Base-by-base conservation (phyloP, 768 basidiomycete species). In the Russula foetens region DNA sequence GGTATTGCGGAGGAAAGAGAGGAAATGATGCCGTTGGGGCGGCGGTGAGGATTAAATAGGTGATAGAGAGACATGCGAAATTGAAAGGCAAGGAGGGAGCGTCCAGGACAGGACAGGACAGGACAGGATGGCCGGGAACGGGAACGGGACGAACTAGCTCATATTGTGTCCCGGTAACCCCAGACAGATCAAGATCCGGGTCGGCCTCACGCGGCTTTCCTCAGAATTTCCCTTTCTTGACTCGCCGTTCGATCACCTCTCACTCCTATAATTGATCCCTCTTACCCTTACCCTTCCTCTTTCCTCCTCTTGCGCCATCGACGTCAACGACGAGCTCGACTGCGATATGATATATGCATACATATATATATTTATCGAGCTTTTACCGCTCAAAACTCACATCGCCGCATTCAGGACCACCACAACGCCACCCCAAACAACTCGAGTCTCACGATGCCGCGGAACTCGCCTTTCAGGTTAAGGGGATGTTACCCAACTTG, bases 121-220 rank as follows among this genome's bases (percentile, higher is more conserved):
- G 14, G 35, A 35, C 35, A 12, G 14, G 35, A 35, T 35, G 35
- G n/a, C 35, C 35, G 35, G 35, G 4, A 35, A 35, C n/a, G 31
- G 31, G 31, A 12, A 35, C 35, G 35, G 35, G 35, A 35, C 31
- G 9, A 24, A 38, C 55, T 54, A 53, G 26, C 26, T 38, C 54
- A 51, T 33, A n/a, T 64, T 62, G 63, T 64, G 56, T 41, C 29
- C 61, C 47, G 24, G 26, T 26, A 14, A 39, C 24, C 47, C 26
- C 15, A 19, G 31, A 33, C 24, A 46, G 60, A 63, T 63, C 63
- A 56, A 64, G 64, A 65, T 65, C 64, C 53, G 61, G 23, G 6
- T 38, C 26, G 21, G 45, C 7, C 28, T 7, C 19, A 21, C 17
- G 53, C 53, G 53, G 39, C 11, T 29, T 44, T 23, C 44, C 44